A percentile compares a stretch with the other conserved stretches of the same genome.
Conservation (phyloP, 2,329 filamentous ascomycete genomes). For the Alternaria postmessia region DNA sequence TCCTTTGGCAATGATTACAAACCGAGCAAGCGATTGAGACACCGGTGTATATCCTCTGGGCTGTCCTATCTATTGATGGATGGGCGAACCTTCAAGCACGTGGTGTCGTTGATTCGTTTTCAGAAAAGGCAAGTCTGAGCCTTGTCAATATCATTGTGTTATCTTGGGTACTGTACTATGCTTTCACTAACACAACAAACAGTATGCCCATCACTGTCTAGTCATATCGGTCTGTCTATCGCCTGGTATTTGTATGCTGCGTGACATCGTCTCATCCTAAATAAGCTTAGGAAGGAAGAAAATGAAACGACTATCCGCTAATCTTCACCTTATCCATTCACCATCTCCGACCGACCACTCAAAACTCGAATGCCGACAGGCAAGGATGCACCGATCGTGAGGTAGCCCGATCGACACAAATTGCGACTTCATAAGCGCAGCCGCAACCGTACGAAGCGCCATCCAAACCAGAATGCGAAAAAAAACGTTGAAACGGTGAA, state of each 20-base stretch:
- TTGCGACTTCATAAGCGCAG: background rate
- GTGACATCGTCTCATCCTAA: no score
- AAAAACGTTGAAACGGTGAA: background rate
- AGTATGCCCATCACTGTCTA: background rate
- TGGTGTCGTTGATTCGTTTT: constrained; percentile 33
- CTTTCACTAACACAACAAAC: background rate
- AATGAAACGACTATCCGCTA: background rate
- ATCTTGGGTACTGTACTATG: background rate
- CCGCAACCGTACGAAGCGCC: background rate
- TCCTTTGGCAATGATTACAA: constrained; percentile 43
- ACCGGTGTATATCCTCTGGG: constrained; percentile 31
- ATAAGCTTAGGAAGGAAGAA: background rate
- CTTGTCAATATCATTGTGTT: background rate
- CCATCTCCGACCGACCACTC: no score
- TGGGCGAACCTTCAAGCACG: constrained; percentile 15
- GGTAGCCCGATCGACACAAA: background rate
- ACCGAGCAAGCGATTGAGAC: constrained; percentile 36
- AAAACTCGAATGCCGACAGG: background rate
- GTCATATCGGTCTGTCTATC: background rate
- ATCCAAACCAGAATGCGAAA: background rate
- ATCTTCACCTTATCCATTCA: background rate
- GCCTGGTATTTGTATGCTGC: background rate
- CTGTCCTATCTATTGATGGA: constrained; percentile 5
- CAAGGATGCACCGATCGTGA: no score
- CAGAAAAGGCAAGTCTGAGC: constrained; percentile 50